Base-by-base conservation (phyloP, 495 filamentous ascomycete genomes). In the Penicillium alfredii region DNA sequence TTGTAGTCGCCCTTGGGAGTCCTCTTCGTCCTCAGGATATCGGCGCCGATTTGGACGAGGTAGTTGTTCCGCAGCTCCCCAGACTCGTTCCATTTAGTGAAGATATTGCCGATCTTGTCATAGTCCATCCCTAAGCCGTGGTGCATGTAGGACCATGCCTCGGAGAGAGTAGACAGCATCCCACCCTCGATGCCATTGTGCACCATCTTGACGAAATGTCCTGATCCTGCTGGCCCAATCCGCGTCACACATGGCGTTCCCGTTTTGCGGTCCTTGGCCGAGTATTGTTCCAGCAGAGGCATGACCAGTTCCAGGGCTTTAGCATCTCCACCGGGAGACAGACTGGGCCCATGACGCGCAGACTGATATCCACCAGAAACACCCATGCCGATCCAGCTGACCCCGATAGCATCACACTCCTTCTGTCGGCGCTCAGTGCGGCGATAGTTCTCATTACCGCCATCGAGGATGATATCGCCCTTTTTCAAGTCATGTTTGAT, bases 111-210 rank as follows among this genome's bases (percentile, higher is more conserved):
- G 18, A 85, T 76, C 33, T 84, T 73, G 10, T 81, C 73, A 40
- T 83, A 72, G 6, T 52, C 49, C 62, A 85, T 71, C 0, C 67
- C 72, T 12, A 87, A 58, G 9, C 76, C 72, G 27, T 66, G 68
- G 21, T 68, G 62, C 56, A 88, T 74, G 14, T 83, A 71, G 1
- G 68, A 70, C 78, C 80, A 88, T 2, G 76, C 74, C 52, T 87
- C 82, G 18, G 69, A 72, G 17, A 77, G 61, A 4, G 70, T 57
- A 16, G 68, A 70, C 45, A 80, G 62, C 77, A 86, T 82, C 11
- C 78, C 81, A 31, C 84, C 79, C 54, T 88, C 80, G 30, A 86
- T 84, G 4, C 81, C 81, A 49, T 86, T 85, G 48, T 87, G 82
- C 0, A 84, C 71, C 80, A 86, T 86, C 56, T 88, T 87, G 21